These are phyloP conservation scores for Neurospora sp. DNA, from an alignment of 495 filamentous ascomycete genomes.

Conservation along the genomic window DNA sequence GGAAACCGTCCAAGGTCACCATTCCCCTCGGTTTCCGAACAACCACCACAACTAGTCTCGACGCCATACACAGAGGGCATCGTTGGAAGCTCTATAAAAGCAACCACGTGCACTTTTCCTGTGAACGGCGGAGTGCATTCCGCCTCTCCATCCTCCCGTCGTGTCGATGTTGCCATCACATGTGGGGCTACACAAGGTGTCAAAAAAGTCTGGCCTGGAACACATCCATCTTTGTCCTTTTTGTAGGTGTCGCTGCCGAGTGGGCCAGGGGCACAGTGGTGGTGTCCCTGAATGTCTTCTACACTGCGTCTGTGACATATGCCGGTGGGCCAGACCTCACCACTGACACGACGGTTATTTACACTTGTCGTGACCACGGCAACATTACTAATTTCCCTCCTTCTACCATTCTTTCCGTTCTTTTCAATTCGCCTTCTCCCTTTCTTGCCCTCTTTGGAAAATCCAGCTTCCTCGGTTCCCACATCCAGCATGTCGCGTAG, in stretches of 20 bases:
- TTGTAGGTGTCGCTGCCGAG: neutral
- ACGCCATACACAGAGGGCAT: neutral
- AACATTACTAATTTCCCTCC: neutral
- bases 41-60: neutral
- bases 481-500: conserved; percentile 14
- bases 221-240: neutral
- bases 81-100: neutral
- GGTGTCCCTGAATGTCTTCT: neutral
- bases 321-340: neutral
- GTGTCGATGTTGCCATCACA: neutral
- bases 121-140: neutral
- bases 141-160: neutral
- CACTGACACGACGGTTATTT: neutral
- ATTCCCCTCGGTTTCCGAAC: neutral
- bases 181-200: neutral
- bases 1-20: neutral
- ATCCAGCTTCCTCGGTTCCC: neutral
- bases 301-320: neutral
- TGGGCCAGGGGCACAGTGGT: neutral
- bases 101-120: neutral
- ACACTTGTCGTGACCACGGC: neutral
- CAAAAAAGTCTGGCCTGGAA: neutral
- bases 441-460: neutral
- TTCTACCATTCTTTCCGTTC: neutral
- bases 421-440: neutral